Percentiles rank a stretch among this genome's conserved stretches.
phyloP scores from a whole-genome alignment of 192 early-diverging fungal genomes.

The Irineochytrium annulatum region DNA sequence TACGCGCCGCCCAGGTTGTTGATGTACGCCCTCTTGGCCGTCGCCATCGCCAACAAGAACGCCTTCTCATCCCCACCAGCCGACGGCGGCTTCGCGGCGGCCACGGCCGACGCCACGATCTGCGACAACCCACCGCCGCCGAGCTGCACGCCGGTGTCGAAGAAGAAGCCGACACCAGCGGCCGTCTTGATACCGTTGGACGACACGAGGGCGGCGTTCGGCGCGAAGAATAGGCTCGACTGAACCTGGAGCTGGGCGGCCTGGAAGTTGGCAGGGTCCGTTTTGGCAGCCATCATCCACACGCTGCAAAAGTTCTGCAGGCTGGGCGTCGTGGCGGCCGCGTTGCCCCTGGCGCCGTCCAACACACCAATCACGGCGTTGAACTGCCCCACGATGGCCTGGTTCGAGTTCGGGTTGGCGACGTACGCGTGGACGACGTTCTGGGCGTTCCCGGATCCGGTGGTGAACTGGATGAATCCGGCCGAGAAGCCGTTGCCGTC shows the following conservation, averaged over 20 bases:
- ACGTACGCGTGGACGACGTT: slow-evolving; percentile 11
- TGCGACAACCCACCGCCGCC: neutral
- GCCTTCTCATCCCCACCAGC: neutral
- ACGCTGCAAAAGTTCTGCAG: slow-evolving; percentile 12
- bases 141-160: slow-evolving; percentile 17
- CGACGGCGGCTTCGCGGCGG: slow-evolving; percentile 2
- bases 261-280: neutral
- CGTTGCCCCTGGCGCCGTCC: neutral
- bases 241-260: slow-evolving; percentile 3
- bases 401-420: neutral
- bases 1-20: slow-evolving; percentile 21
- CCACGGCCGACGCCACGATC: neutral
- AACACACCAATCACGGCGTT: neutral
- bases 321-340: neutral
- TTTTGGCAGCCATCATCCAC: slow-evolving; percentile 7
- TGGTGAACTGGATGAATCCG: slow-evolving; percentile 27
- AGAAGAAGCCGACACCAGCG: slow-evolving; percentile 8
- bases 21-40: neutral
- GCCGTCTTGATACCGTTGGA: slow-evolving; percentile 8
- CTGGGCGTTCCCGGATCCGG: slow-evolving; percentile 3
- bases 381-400: neutral
- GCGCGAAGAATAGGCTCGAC: slow-evolving; percentile 2
- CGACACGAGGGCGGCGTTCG: neutral
- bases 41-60: neutral
- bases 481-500: slow-evolving; percentile 27